phyloP scores from a whole-genome alignment of 805 yeast species.

The Wickerhamomyces bisporus region DNA sequence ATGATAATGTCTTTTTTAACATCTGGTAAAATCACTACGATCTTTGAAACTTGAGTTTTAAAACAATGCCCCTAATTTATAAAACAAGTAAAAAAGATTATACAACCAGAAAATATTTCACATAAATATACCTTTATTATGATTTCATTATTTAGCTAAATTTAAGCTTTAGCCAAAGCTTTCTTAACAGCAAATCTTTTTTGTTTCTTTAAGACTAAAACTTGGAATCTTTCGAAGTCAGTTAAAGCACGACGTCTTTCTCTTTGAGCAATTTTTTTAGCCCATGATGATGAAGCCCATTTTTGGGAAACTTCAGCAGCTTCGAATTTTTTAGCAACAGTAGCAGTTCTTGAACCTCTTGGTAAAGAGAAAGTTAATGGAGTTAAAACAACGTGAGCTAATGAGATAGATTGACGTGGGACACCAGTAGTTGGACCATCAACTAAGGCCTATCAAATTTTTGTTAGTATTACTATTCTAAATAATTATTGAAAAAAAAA shows the following conservation, averaged over 20 bases:
- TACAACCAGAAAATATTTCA: slow-evolving; percentile 6
- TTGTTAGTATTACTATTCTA: slow-evolving; percentile 24
- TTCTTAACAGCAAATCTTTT: slow-evolving; percentile 91
- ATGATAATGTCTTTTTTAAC: neutral
- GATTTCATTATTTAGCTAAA: slow-evolving; percentile 3
- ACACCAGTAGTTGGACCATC: slow-evolving; percentile 93
- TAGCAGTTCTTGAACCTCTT: slow-evolving; percentile 89
- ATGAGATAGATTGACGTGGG: slow-evolving; percentile 86
- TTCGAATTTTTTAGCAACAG: slow-evolving; percentile 89
- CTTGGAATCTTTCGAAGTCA: slow-evolving; percentile 99
- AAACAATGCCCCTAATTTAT: slow-evolving; percentile 4
- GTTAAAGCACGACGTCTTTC: slow-evolving; percentile 88
- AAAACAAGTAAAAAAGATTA: slow-evolving; percentile 13
- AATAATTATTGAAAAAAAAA: too few relatives aligned
- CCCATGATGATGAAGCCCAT: slow-evolving; percentile 95
- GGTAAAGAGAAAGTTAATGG: slow-evolving; percentile 86
- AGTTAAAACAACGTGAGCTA: slow-evolving; percentile 88
- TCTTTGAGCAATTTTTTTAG: slow-evolving; percentile 95
- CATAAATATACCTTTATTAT: slow-evolving; percentile 21
- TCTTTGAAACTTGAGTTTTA: too few relatives aligned
- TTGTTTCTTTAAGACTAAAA: slow-evolving; percentile 94
- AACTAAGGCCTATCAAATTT: slow-evolving; percentile 59
- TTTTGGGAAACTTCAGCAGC: slow-evolving; percentile 83
- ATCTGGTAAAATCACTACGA: too few relatives aligned
- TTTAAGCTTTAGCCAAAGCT: slow-evolving; percentile 92